Evolutionary conservation across 2,329 filamentous ascomycete species (phyloP), one percentile per base, ranked within the genome.

Genomic region (Tricladium varicosporioides): DNA sequence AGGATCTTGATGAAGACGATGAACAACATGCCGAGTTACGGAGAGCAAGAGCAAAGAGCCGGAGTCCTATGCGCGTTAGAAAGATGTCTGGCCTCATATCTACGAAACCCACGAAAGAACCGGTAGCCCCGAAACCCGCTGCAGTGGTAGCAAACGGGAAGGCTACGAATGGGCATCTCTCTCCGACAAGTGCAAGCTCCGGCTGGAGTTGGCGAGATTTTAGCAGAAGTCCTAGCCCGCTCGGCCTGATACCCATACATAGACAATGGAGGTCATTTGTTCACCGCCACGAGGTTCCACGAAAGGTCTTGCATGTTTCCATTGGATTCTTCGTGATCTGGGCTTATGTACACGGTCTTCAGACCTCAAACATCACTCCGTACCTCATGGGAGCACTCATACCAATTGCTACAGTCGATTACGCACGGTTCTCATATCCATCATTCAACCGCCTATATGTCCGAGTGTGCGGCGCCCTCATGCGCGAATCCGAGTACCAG

Each of bases 211-310:
- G 91, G 90, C 84, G 89, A 59, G 90, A 93, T 70, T 83, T 97
- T 71, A 96, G 91, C 67, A 84, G 94, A 61, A 96, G 91, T 65
- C 94, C 94, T 2, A 96, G 91, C 67, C 94, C 94, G 9, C 81
- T 97, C 4, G 94, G 94, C 8, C 80, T 97, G 49, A 99, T 99
- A 60, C 94, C 94, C 2, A 93, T 99, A 67, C 94, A 99, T 73
- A 82, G 90, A 59, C 88, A 94, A 70, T 99, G 94, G 83, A 84
- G 91, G 66, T 88, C 83, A 27, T 92, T 99, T 70, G 90, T 96
- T 61, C 94, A 99, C 80, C 92, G 91, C 68, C 93, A 99, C 74
- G 94, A 99, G 75, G 92, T 99, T 53, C 94, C 94, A 9, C 88
- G 94, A 67, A 99, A 99, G 74, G 78, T 86, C 43, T 80, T 99